Percentiles rank a stretch among this genome's conserved stretches.
These are phyloP conservation scores for Termitomyces sp. DNA, from an alignment of 1,284 basidiomycete genomes.

Conservation along the genomic window DNA sequence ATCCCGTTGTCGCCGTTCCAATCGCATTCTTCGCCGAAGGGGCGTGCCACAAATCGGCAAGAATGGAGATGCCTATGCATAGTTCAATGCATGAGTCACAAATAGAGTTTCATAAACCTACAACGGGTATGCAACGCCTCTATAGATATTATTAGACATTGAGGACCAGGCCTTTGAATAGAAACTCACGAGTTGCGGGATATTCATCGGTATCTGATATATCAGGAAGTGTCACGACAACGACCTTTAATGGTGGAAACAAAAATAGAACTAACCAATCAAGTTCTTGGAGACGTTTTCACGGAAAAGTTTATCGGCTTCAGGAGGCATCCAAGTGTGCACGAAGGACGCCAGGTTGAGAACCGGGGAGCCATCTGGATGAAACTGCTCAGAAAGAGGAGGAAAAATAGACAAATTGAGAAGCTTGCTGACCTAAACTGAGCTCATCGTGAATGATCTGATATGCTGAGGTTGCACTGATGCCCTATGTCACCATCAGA, in stretches of 20 bases:
- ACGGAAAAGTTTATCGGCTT: constrained; percentile 60
- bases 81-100: constrained; percentile 2
- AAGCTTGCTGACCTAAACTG: constrained; percentile 43
- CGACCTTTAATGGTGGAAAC: background rate
- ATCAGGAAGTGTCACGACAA: background rate
- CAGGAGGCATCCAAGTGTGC: constrained; percentile 61
- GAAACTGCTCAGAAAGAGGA: background rate
- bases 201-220: constrained; percentile 68
- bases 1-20: constrained; percentile 92
- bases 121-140: constrained; percentile 76
- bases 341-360: constrained; percentile 85
- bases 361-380: constrained; percentile 63
- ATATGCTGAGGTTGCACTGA: constrained; percentile 57
- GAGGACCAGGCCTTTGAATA: background rate
- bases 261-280: constrained; percentile 41
- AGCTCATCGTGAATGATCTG: constrained; percentile 86
- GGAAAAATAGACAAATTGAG: background rate
- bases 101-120: constrained; percentile 15
- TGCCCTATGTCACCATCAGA: constrained; percentile 35
- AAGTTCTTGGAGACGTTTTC: constrained; percentile 90
- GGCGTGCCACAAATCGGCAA: constrained; percentile 91
- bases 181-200: constrained; percentile 65
- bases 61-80: constrained; percentile 61
- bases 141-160: constrained; percentile 19
- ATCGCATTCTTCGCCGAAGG: constrained; percentile 70